Conservation (phyloP, 768 basidiomycete genomes). For the Lactifluus subvellereus region DNA sequence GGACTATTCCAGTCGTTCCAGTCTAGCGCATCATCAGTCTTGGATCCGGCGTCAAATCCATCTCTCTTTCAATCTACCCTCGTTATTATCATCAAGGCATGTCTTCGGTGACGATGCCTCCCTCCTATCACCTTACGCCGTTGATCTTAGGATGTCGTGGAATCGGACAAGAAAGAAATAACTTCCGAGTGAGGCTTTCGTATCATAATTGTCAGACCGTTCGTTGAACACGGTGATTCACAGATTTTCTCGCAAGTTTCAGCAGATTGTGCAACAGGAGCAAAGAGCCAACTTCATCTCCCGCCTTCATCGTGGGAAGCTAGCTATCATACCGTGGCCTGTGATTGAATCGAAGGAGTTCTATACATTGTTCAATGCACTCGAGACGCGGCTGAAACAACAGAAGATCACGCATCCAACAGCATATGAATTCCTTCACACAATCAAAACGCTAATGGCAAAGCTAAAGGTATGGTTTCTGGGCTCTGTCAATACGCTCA, state of each 20-base stretch:
- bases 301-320: slow-evolving; percentile 47
- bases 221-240: background rate
- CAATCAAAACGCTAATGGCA: slow-evolving; percentile 60
- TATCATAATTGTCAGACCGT: background rate
- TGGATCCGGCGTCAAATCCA: slow-evolving; percentile 55
- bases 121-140: background rate
- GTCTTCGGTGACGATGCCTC: background rate
- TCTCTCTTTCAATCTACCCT: slow-evolving; percentile 53
- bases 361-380: slow-evolving; percentile 45
- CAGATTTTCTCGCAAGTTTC: slow-evolving; percentile 53
- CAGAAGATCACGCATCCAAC: slow-evolving; percentile 44
- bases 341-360: slow-evolving; percentile 60
- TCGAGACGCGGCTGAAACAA: slow-evolving; percentile 45
- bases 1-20: slow-evolving; percentile 60
- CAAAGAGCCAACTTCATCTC: slow-evolving; percentile 59
- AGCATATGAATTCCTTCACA: slow-evolving; percentile 50
- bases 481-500: background rate
- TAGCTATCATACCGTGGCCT: slow-evolving; percentile 61
- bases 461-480: slow-evolving; percentile 48
- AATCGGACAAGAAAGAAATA: slow-evolving; percentile 55
- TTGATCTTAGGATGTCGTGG: slow-evolving; percentile 50
- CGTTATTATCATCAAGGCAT: slow-evolving; percentile 58
- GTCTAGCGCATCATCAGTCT: slow-evolving; percentile 47
- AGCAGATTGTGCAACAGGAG: slow-evolving; percentile 57
- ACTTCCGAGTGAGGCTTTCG: slow-evolving; percentile 43